Evolutionary conservation across 176 grass and related monocot species (phyloP), one percentile per base, ranked within the genome.

Genomic region (Musa acuminata): DNA sequence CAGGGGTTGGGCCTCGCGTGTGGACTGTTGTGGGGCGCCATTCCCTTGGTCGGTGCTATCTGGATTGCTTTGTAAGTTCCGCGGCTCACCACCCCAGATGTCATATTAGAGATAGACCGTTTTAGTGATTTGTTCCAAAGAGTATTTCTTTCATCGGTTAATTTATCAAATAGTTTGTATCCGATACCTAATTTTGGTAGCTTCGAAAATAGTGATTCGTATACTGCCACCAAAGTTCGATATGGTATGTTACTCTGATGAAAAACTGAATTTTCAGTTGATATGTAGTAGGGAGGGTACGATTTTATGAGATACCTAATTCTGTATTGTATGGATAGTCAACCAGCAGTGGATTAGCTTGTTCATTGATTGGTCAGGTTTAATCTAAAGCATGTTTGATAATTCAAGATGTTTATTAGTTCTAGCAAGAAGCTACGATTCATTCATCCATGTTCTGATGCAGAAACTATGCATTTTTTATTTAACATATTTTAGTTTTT

Each of bases 61-160:
- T 99, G 95, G 95, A 99, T 99, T 86, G 62, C 83, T 11, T 77
- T 87, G 95, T 95, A 71, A 99, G 96, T 85, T 0, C 13, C 13
- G 35, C 13, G 24, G 26, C 55, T 55, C 14, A 60, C 16, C 2
- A 49, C 8, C 19, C 14, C 8, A 14, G 8, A 0, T 70, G 12
- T 63, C 8, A 13, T 4, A 5, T 3, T 26, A 13, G 0, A 65
- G 11, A 26, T 12, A 11, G 21, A 65, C 63, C 13, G 8, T 26
- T 7, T 65, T 5, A 12, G 12, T 2, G 57, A n/a, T 60, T 60
- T 60, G 55, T 57, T 57, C 13, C 55, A 5, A 57, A 57, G 13
- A 5, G 55, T 57, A 57, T 16, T 57, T n/a, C 2, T 57, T 57
- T 57, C 55, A 17, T 57, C 11, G 57, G 57, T 8, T 21, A 60